These are phyloP conservation scores for Suhomyces pyralidae DNA, from an alignment of 805 yeast species.

Conservation along the genomic window DNA sequence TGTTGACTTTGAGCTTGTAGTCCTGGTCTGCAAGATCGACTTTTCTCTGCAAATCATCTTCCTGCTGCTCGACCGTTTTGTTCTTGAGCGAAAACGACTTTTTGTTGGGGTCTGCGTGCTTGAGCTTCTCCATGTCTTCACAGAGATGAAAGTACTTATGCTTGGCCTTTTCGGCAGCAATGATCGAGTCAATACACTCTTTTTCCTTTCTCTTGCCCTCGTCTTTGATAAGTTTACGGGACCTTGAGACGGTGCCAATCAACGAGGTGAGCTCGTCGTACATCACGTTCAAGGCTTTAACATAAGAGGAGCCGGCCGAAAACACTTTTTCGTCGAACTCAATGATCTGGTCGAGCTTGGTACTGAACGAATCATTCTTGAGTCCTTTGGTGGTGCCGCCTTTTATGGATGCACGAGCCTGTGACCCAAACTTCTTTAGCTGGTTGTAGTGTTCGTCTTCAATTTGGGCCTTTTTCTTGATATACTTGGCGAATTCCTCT, in stretches of 20 bases:
- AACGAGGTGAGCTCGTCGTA: constrained; percentile 78
- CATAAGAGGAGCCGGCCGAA: constrained; percentile 71
- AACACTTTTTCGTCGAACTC: constrained; percentile 72
- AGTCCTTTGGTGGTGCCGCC: constrained; percentile 32
- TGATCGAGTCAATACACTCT: constrained; percentile 78
- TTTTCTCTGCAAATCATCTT: constrained; percentile 80
- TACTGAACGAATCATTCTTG: constrained; percentile 63
- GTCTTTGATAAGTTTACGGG: constrained; percentile 78
- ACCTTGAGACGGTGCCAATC: constrained; percentile 62
- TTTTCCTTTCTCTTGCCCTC: constrained; percentile 79
- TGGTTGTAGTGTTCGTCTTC: constrained; percentile 80
- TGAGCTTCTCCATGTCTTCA: constrained; percentile 79
- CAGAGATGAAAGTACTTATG: constrained; percentile 69
- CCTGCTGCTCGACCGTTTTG: constrained; percentile 79
- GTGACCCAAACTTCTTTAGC: constrained; percentile 63
- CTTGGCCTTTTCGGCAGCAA: constrained; percentile 85
- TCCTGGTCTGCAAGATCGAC: constrained; percentile 85
- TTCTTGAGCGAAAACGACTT: constrained; percentile 79
- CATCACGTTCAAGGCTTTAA: constrained; percentile 78
- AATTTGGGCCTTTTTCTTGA: constrained; percentile 71
- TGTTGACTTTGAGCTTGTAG: constrained; percentile 71
- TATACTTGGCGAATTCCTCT: constrained; percentile 78
- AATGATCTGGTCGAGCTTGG: constrained; percentile 64
- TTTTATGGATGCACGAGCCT: constrained; percentile 49
- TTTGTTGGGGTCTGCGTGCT: constrained; percentile 77